Evolutionary conservation across 768 basidiomycete species (phyloP).

Genomic region (Pholiota microspora): DNA sequence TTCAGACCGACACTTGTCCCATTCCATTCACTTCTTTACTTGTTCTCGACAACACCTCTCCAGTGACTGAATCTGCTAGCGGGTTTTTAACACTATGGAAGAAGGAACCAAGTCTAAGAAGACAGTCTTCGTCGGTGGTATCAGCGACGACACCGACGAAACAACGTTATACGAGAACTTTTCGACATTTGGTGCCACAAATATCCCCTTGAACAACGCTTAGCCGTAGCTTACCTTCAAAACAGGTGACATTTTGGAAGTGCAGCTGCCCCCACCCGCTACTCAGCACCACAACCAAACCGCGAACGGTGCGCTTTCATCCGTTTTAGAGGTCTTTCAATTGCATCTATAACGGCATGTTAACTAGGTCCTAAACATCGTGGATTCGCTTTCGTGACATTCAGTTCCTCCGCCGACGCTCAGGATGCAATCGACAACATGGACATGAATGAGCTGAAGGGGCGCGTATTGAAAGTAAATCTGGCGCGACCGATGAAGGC

Average conservation of each 20-base stretch:
- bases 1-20: constrained; percentile 6
- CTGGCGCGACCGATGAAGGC: constrained; percentile 82
- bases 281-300: constrained; percentile 54
- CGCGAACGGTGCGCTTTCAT: constrained; percentile 37
- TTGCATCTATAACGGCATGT: constrained; percentile 2
- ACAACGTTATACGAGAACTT: constrained; percentile 73
- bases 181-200: constrained; percentile 76
- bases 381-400: constrained; percentile 94
- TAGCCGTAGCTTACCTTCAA: too few species aligned
- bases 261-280: constrained; percentile 80
- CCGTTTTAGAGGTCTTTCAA: not conserved
- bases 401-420: constrained; percentile 74
- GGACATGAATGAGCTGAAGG: constrained; percentile 89
- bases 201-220: too few species aligned
- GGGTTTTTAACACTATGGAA: constrained; percentile 52
- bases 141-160: constrained; percentile 85
- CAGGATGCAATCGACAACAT: constrained; percentile 99
- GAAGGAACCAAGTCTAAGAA: constrained; percentile 84
- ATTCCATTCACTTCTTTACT: not conserved
- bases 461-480: constrained; percentile 78
- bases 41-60: not conserved
- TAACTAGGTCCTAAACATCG: constrained; percentile 74
- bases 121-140: constrained; percentile 81
- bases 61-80: too few species aligned
- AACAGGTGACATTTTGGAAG: constrained; percentile 88